Evolutionary conservation across 2,329 filamentous ascomycete genomes (phyloP), one percentile per base, ranked within the genome.

Genomic region (Epichloe uncinata): DNA sequence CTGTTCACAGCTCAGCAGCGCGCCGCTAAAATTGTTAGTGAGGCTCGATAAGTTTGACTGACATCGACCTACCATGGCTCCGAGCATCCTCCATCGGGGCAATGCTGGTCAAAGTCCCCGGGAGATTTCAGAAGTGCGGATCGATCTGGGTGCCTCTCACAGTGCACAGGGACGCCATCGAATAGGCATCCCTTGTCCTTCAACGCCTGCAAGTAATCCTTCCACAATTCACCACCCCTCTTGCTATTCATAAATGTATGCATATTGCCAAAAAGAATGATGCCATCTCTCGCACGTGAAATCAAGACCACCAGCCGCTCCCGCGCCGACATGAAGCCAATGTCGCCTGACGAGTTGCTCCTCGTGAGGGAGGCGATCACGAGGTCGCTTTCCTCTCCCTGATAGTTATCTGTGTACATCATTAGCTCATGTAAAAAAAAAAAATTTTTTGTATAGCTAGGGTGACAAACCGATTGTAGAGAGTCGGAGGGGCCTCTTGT

Each of bases 321-420:
- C 0, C 78, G 77, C 0, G 81, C 70, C 0, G 68, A 60, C 71
- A 89, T 79, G 60, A 89, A 89, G 0, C 85, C 85, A 33, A 88
- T 85, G 1, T 87, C 79, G 0, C 77, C 74, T 0, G 59, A 58
- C 0, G 57, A 51, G 54, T 89, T 89, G 60, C 83, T 84, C 4
- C 85, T 69, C 0, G 82, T 86, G 11, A 89, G 62, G 0, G 81
- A 84, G 0, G 70, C 77, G 7, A 90, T 74, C 0, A 88, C 80
- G 15, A 90, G 82, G 1, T 88, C 78, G 37, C 78, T 81, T 55
- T 90, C 85, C 58, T 89, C 85, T 85, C 85, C 84, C 60, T 89
- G 85, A 51, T 85, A 90, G 53, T 89, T 89, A 53, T 89, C 84
- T 82, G 18, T 2, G 3, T 0, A 7, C 5, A 3, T 35, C 2